Evolutionary conservation across 2,329 filamentous ascomycete species (phyloP).

Genomic region (Aspergillus pseudoterreus): DNA sequence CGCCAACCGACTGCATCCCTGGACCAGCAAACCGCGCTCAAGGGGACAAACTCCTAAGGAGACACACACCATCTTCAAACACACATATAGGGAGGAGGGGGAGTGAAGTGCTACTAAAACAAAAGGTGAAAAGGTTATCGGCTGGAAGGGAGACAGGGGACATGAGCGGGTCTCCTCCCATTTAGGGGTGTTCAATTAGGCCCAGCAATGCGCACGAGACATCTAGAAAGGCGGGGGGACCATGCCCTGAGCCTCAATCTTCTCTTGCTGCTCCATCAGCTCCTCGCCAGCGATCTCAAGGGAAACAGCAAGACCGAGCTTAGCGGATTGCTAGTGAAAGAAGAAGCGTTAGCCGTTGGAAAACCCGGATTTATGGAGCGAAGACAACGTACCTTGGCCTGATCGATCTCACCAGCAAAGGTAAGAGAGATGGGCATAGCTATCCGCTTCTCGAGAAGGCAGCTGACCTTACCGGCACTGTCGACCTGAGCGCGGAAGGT

Average conservation of each 20-base stretch:
- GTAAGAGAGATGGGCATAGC: constrained; percentile 89
- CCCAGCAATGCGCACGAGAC: constrained; percentile 9
- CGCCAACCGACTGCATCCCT: constrained; percentile 35
- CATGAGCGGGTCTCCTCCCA: constrained; percentile 7
- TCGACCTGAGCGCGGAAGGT: constrained; percentile 96
- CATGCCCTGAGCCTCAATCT: constrained; percentile 40
- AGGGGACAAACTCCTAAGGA: constrained; percentile 25
- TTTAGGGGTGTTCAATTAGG: constrained; percentile 11
- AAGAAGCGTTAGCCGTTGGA: constrained; percentile 5
- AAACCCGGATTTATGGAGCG: background rate
- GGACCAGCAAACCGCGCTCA: constrained; percentile 31
- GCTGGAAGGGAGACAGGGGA: constrained; percentile 15
- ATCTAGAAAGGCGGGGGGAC: constrained; percentile 49
- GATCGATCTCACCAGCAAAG: constrained; percentile 94
- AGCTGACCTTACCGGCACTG: constrained; percentile 88
- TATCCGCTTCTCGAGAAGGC: constrained; percentile 91
- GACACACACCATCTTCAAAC: constrained; percentile 31
- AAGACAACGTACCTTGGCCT: constrained; percentile 73
- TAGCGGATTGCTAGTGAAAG: constrained; percentile 73
- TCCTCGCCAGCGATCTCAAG: constrained; percentile 83
- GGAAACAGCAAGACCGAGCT: constrained; percentile 90
- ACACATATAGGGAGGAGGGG: constrained; percentile 19
- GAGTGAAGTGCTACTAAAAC: constrained; percentile 46
- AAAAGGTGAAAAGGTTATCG: constrained; percentile 30
- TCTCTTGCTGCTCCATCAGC: constrained; percentile 78